A percentile compares a stretch with the other conserved stretches of the same genome.
phyloP scores from a whole-genome alignment of 192 early-diverging fungal species.

The Kappamyces sp. region DNA sequence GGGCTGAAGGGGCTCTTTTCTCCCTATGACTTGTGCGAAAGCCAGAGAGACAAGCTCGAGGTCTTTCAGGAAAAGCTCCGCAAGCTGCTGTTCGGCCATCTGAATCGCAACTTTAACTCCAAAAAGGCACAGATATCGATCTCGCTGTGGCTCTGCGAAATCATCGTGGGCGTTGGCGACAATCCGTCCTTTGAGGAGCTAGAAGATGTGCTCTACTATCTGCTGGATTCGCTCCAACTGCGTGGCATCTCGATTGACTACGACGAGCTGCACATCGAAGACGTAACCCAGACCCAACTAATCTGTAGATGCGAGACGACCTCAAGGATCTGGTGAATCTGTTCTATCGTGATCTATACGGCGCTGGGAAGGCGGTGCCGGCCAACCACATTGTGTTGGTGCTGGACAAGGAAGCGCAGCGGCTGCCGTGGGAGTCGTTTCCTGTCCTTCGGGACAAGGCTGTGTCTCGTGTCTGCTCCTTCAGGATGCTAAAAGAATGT shows the following conservation, averaged over 20 bases:
- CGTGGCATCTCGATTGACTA: constrained; percentile 49
- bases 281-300: constrained; percentile 19
- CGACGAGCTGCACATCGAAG: constrained; percentile 44
- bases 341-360: constrained; percentile 4
- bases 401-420: constrained; percentile 76
- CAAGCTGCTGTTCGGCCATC: constrained; percentile 40
- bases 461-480: constrained; percentile 74
- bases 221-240: constrained; percentile 58
- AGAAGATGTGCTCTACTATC: constrained; percentile 63
- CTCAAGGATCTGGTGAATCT: not conserved
- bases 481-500: constrained; percentile 65
- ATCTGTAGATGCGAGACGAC: not conserved
- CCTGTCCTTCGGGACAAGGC: constrained; percentile 63
- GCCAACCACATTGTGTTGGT: constrained; percentile 70
- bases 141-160: constrained; percentile 38
- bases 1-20: constrained; percentile 55
- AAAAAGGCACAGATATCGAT: constrained; percentile 52
- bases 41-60: constrained; percentile 17
- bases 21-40: not conserved
- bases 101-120: constrained; percentile 22
- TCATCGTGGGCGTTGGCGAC: constrained; percentile 50
- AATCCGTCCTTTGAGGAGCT: constrained; percentile 50
- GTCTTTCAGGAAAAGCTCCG: constrained; percentile 47
- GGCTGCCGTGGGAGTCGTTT: constrained; percentile 85
- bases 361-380: not conserved